Evolutionary conservation across 2,329 filamentous ascomycete genomes (phyloP).

Genomic region (Alternaria angustiovoidea): DNA sequence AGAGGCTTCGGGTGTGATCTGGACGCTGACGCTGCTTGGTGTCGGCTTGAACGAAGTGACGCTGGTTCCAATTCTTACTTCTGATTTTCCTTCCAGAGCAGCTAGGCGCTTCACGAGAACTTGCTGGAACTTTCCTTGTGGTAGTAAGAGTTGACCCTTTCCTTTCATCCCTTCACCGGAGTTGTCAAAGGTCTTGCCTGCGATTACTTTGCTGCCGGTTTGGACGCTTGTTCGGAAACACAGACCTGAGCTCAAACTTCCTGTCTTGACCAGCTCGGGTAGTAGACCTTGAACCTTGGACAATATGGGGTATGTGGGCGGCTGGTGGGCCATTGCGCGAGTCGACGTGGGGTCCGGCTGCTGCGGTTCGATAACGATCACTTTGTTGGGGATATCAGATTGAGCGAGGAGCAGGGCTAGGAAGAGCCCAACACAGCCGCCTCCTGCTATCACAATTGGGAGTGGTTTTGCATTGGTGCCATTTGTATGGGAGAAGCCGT

Average conservation of each 20-base stretch:
- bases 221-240: conserved; percentile 40
- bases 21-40: conserved; percentile 17
- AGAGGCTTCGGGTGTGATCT: conserved; percentile 11
- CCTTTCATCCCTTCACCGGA: conserved; percentile 30
- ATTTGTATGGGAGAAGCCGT: neutral
- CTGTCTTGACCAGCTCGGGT: conserved; percentile 42
- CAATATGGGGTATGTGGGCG: conserved; percentile 52
- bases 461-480: conserved; percentile 10
- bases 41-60: conserved; percentile 25
- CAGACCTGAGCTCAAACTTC: conserved; percentile 33
- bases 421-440: conserved; percentile 53
- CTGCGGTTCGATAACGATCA: conserved; percentile 46
- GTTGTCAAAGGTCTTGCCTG: conserved; percentile 35
- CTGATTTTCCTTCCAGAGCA: conserved; percentile 13
- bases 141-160: conserved; percentile 38
- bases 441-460: conserved; percentile 51
- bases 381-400: conserved; percentile 41
- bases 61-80: conserved; percentile 31
- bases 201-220: conserved; percentile 39
- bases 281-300: conserved; percentile 47
- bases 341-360: conserved; percentile 42
- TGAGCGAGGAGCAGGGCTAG: conserved; percentile 51
- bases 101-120: conserved; percentile 32
- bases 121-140: conserved; percentile 45
- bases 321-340: conserved; percentile 55